Base-by-base conservation (phyloP, 2,329 filamentous ascomycete species). In the Penicillium sp. region DNA sequence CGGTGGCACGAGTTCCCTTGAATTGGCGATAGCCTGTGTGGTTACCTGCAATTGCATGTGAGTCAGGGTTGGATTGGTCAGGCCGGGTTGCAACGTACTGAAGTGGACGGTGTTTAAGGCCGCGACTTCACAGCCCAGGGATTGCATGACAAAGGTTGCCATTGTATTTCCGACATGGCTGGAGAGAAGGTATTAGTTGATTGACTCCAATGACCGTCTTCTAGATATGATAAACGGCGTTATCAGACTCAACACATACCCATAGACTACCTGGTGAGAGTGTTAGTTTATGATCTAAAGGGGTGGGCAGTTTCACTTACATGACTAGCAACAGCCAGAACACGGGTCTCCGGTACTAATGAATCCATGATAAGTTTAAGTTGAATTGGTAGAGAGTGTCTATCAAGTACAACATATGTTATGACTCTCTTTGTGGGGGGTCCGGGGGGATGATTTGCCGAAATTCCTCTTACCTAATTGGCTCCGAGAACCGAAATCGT, bases 91-190 rank as follows among this genome's bases (percentile, higher is more conserved):
- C 32, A 29, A 77, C 88, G 74, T 79, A 96, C 93, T 97, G 79
- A 97, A 99, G 68, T 99, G 89, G 7, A 99, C 94, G 0, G 94
- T 99, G 73, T 99, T 97, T 67, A 99, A 82, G 2, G 92, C 90
- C 9, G 92, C 89, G 7, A 97, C 93, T 68, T 99, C 93, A 70
- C 92, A 97, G 46, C 94, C 94, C 49, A 99, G 78, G 1, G 89
- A 89, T 74, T 99, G 93, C 82, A 99, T 88, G 63, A 92, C 90
- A 70, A 96, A 95, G 1, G 92, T 92, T 40, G 92, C 92, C 81
- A 99, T 96, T 69, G 93, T 96, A 74, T 99, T 99, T 50, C 94
- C 94, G 64, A 99, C 94, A 82, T 97, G 93, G 72, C 94, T 96
- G 73, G 61, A 26, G 35, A 35, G 11, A 18, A 39, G 50, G 42